These are phyloP conservation scores for Coleophoma cylindrospora DNA, from an alignment of 2,329 filamentous ascomycete genomes.

Conservation along the genomic window DNA sequence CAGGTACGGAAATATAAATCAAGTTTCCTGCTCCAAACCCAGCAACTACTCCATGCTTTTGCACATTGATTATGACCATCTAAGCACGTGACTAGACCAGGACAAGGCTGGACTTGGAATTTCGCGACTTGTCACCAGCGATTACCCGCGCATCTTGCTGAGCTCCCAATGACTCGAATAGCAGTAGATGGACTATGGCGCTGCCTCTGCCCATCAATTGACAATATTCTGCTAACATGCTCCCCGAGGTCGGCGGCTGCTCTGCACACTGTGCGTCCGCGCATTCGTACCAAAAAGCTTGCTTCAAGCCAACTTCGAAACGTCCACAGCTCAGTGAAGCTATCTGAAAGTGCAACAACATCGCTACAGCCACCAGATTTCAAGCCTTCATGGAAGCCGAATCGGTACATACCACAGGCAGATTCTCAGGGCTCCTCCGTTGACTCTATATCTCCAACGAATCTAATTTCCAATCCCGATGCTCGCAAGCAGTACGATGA, in stretches of 20 bases:
- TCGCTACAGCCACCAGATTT: conserved; percentile 3
- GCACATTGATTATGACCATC: too few relatives aligned
- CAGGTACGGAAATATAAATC: too few relatives aligned
- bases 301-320: conserved; percentile 1
- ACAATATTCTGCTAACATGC: conserved; percentile 31
- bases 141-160: conserved; percentile 1
- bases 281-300: background rate
- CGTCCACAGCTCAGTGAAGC: background rate
- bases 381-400: background rate
- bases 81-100: too few relatives aligned
- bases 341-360: background rate
- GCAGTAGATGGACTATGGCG: conserved; percentile 57
- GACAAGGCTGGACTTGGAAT: background rate
- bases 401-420: too few relatives aligned
- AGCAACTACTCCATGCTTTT: too few relatives aligned
- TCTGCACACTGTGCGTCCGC: background rate
- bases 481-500: background rate
- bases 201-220: conserved; percentile 55
- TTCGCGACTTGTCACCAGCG: background rate
- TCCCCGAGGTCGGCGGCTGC: background rate
- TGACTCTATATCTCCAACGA: too few relatives aligned
- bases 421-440: too few relatives aligned
- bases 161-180: conserved; percentile 29
- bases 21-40: too few relatives aligned
- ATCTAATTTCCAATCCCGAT: too few relatives aligned